Percentiles rank a stretch among this genome's conserved stretches.
Conservation (phyloP, 2,329 filamentous ascomycete species). For the Metarhizium guizhouense region DNA sequence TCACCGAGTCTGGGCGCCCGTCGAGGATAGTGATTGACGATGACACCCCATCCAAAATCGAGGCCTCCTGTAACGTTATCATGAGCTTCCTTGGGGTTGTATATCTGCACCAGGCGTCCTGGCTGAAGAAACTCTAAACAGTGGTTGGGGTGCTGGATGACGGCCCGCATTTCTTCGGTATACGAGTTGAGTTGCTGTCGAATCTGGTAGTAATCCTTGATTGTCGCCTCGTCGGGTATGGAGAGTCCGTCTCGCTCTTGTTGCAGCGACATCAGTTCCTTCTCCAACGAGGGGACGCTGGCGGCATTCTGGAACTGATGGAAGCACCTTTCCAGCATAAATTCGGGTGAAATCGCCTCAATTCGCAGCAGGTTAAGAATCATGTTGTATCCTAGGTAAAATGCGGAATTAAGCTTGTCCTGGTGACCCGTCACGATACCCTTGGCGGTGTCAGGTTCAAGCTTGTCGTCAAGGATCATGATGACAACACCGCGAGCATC, state of each 20-base stretch:
- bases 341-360: conserved; percentile 98
- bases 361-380: conserved; percentile 92
- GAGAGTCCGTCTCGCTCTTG: conserved; percentile 61
- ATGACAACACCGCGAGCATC: conserved; percentile 98
- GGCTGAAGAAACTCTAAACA: conserved; percentile 76
- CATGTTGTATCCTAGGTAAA: conserved; percentile 99
- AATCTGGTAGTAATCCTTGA: conserved; percentile 91
- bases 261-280: conserved; percentile 71
- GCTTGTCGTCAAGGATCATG: conserved; percentile 98
- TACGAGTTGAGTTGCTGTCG: conserved; percentile 77
- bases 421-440: conserved; percentile 94
- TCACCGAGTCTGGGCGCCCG: conserved; percentile 57
- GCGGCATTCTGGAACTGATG: conserved; percentile 96
- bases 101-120: conserved; percentile 82
- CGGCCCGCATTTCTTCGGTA: conserved; percentile 79
- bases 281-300: conserved; percentile 74
- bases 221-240: conserved; percentile 77
- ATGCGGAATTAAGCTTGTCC: conserved; percentile 94
- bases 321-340: conserved; percentile 97
- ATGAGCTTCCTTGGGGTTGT: conserved; percentile 49
- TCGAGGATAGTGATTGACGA: conserved; percentile 64
- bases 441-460: conserved; percentile 90
- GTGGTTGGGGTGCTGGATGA: conserved; percentile 87
- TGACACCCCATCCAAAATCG: conserved; percentile 92
- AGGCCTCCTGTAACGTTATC: conserved; percentile 25